Evolutionary conservation across 352 stramenopile species (phyloP).

Genomic region (Blastocystis sp.): DNA sequence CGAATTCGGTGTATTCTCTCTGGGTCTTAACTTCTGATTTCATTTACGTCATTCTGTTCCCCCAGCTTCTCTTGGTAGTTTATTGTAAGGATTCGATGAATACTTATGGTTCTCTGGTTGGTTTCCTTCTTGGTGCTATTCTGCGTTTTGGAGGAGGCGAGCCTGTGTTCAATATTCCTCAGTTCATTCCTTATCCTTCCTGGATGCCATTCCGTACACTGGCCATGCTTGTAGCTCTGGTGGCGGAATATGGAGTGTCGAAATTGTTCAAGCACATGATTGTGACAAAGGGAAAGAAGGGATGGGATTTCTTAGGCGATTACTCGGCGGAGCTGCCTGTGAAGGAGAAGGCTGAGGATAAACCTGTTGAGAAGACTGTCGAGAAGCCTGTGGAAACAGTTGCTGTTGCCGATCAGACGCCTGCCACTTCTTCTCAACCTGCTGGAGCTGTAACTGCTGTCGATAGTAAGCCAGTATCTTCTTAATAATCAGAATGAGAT

Average conservation of each 20-base stretch:
- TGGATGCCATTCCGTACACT: slow-evolving; percentile 66
- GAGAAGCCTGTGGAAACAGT: background rate
- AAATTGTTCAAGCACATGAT: slow-evolving; percentile 59
- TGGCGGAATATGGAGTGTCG: slow-evolving; percentile 7
- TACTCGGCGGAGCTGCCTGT: slow-evolving; percentile 26
- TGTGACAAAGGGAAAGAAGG: slow-evolving; percentile 61
- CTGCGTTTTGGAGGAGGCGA: slow-evolving; percentile 59
- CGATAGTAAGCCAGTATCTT: background rate
- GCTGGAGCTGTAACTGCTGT: background rate
- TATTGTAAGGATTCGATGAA: slow-evolving; percentile 41
- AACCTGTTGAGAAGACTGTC: background rate
- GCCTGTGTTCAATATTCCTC: slow-evolving; percentile 5
- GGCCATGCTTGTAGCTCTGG: slow-evolving; percentile 30
- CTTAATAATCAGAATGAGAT: background rate
- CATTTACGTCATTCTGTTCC: slow-evolving; percentile 66
- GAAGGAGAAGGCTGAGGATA: slow-evolving; percentile 17
- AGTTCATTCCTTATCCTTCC: slow-evolving; percentile 59
- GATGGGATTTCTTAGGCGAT: slow-evolving; percentile 63
- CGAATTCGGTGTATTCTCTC: slow-evolving; percentile 37
- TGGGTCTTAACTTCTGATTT: slow-evolving; percentile 65
- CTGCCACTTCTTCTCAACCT: background rate
- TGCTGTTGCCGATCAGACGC: background rate
- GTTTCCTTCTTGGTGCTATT: slow-evolving; percentile 30
- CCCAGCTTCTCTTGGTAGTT: slow-evolving; percentile 59
- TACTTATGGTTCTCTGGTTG: slow-evolving; percentile 63